phyloP scores from a whole-genome alignment of 176 grass and related monocot genomes.

The Aegilops tauschii region DNA sequence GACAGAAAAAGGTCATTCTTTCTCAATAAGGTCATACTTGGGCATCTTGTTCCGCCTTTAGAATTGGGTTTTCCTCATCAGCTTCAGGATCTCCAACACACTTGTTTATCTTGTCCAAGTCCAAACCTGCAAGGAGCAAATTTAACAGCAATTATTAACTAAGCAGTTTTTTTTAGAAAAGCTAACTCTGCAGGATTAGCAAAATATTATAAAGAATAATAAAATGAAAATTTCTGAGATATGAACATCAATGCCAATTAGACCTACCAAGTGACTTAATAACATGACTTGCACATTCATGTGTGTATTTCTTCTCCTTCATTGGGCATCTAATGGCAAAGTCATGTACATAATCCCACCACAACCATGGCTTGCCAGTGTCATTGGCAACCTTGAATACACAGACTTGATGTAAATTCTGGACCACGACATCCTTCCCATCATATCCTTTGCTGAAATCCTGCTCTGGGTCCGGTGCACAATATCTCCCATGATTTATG shows the following conservation, averaged over 20 bases:
- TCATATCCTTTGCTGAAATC: slow-evolving; percentile 89
- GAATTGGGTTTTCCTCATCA: slow-evolving; percentile 61
- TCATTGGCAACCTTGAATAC: slow-evolving; percentile 81
- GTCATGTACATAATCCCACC: slow-evolving; percentile 98
- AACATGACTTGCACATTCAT: slow-evolving; percentile 62
- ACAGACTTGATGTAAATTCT: slow-evolving; percentile 80
- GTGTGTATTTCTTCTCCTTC: slow-evolving; percentile 87
- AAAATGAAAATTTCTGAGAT: slow-evolving; percentile 11
- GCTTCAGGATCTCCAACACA: slow-evolving; percentile 85
- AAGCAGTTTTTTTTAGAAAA: background rate
- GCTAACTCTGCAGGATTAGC: background rate
- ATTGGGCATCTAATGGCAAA: slow-evolving; percentile 88
- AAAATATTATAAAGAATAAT: background rate
- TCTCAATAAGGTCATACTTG: slow-evolving; percentile 46
- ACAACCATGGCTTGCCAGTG: slow-evolving; percentile 80
- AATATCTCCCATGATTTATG: slow-evolving; percentile 89
- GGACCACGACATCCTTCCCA: slow-evolving; percentile 80
- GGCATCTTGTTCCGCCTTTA: slow-evolving; percentile 86
- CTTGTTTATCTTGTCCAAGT: slow-evolving; percentile 57
- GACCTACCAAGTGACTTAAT: slow-evolving; percentile 76
- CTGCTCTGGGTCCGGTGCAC: slow-evolving; percentile 87
- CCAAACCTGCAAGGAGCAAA: slow-evolving; percentile 51
- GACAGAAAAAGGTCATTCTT: background rate
- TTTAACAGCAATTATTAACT: background rate
- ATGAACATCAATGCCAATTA: slow-evolving; percentile 3